Evolutionary conservation across 345 rosid genomes (phyloP).

Genomic region (Isatis tinctoria): DNA sequence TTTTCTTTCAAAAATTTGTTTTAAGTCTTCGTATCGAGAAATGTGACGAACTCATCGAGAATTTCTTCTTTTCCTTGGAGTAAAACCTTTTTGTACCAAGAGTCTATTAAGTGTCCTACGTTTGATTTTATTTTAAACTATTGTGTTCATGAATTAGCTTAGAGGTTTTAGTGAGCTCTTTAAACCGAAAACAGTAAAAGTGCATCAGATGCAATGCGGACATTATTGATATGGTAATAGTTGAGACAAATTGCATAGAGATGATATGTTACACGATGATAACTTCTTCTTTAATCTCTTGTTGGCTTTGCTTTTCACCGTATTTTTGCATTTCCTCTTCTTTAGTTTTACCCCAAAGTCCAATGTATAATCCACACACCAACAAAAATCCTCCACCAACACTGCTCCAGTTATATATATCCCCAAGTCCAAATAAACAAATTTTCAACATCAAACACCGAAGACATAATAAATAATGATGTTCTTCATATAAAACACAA

Average conservation of each 20-base stretch:
- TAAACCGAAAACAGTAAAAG: neutral
- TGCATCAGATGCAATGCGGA: neutral
- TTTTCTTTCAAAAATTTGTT: too few species aligned
- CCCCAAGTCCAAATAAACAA: neutral
- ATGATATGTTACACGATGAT: conserved; percentile 31
- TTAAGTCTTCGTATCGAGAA: too few species aligned
- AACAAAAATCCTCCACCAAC: conserved; percentile 64
- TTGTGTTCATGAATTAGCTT: neutral
- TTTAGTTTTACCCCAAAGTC: conserved; percentile 78
- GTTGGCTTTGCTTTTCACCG: conserved; percentile 26
- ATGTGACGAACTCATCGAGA: too few species aligned
- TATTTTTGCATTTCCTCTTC: conserved; percentile 33
- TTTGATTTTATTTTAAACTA: too few species aligned
- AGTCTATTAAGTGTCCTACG: too few species aligned
- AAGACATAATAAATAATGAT: neutral
- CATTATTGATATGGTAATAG: neutral
- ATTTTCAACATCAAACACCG: neutral
- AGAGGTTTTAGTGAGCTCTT: neutral
- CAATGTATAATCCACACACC: conserved; percentile 73
- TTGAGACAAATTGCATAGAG: neutral
- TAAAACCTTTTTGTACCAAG: too few species aligned
- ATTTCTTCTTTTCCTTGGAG: too few species aligned
- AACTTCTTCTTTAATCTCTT: conserved; percentile 31
- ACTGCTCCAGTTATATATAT: conserved; percentile 35
- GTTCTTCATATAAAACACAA: neutral